A percentile compares a stretch with the other conserved stretches of the same genome.
These are phyloP conservation scores for Kalmusia sp. DNA, from an alignment of 2,329 filamentous ascomycete genomes.

Conservation along the genomic window DNA sequence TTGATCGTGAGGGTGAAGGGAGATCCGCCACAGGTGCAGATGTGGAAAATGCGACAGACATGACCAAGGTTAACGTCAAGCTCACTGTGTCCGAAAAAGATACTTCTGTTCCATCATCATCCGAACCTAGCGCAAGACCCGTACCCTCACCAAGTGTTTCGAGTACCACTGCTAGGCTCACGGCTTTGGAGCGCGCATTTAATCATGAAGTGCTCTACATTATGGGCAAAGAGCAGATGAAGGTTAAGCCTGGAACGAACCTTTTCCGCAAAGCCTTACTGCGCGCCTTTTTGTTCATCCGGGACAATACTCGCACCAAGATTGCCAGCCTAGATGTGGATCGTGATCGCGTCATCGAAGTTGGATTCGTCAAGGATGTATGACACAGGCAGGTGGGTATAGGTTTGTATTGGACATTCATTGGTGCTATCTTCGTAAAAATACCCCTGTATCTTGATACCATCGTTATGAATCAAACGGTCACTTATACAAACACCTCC, in stretches of 20 bases:
- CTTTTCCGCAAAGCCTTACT: conserved; percentile 58
- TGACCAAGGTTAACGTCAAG: conserved; percentile 18
- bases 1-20: conserved; percentile 35
- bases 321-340: conserved; percentile 68
- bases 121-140: conserved; percentile 11
- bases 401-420: neutral
- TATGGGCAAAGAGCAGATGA: conserved; percentile 59
- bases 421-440: no score
- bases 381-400: conserved; percentile 32
- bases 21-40: conserved; percentile 13
- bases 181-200: conserved; percentile 52
- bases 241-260: conserved; percentile 50
- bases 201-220: conserved; percentile 60
- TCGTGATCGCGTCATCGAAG: conserved; percentile 69
- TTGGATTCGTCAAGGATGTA: conserved; percentile 74
- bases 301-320: conserved; percentile 71
- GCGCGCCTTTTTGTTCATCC: conserved; percentile 66
- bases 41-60: conserved; percentile 2
- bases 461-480: no score
- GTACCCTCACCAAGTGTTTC: conserved; percentile 21
- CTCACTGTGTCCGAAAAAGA: conserved; percentile 14
- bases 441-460: no score
- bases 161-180: conserved; percentile 37
- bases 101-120: conserved; percentile 7
- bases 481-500: no score